These are phyloP conservation scores for Neurospora sp. DNA, from an alignment of 495 filamentous ascomycete genomes.

Conservation along the genomic window DNA sequence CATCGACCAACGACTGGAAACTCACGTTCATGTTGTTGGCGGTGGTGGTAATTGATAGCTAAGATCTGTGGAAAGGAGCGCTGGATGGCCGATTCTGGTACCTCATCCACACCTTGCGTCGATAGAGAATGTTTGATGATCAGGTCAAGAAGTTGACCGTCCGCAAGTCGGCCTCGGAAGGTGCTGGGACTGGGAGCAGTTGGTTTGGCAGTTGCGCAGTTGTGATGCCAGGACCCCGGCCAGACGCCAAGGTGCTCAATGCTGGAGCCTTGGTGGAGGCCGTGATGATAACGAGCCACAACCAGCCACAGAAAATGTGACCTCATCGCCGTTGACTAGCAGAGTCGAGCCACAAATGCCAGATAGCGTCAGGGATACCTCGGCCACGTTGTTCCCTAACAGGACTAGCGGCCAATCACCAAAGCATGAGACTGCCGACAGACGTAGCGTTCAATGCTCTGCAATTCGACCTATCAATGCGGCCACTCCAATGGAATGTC, in stretches of 20 bases:
- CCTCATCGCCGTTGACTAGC: neutral
- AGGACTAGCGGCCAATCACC: neutral
- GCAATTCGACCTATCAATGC: neutral
- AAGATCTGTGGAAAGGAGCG: neutral
- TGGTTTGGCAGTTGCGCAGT: neutral
- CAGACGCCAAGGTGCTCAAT: neutral
- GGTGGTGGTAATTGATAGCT: neutral
- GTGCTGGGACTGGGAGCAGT: neutral
- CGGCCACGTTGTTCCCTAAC: neutral
- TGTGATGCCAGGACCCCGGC: neutral
- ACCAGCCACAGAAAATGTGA: neutral
- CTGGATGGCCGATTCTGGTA: neutral
- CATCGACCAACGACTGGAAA: neutral
- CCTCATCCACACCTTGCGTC: neutral
- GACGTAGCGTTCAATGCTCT: neutral
- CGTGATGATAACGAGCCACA: neutral
- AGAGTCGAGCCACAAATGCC: neutral
- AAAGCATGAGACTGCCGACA: neutral
- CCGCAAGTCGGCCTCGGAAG: neutral
- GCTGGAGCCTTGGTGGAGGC: neutral
- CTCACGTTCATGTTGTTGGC: slow-evolving; percentile 27
- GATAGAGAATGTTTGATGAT: neutral
- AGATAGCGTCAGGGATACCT: neutral
- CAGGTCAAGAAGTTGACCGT: neutral
- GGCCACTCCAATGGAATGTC: neutral